Percentiles rank a stretch among this genome's conserved stretches.
Evolutionary conservation across 148 eudicot genomes (phyloP).

Genomic region (Cornus florida): DNA sequence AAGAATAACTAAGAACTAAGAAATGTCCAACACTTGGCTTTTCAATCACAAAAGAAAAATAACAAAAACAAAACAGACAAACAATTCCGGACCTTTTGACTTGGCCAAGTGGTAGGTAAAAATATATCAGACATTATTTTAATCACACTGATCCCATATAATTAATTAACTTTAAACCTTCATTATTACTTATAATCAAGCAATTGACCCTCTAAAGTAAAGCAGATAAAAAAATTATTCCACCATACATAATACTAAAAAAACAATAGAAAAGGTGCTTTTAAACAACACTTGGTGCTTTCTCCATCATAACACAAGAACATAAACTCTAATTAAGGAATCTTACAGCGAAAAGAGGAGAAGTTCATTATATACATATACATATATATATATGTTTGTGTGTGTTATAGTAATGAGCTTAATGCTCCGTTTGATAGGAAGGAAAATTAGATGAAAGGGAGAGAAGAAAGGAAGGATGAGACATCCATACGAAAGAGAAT

Average conservation of each 20-base stretch:
- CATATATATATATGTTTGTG: no score
- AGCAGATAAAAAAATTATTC: neutral
- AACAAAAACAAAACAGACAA: neutral
- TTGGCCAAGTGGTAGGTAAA: conserved; percentile 5
- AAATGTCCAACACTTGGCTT: conserved; percentile 2
- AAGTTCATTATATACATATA: neutral
- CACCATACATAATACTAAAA: neutral
- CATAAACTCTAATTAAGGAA: neutral
- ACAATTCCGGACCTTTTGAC: conserved; percentile 2
- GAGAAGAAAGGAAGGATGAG: no score
- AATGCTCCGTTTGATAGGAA: neutral
- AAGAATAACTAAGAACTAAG: neutral
- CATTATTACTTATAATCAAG: conserved; percentile 9
- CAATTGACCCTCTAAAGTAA: conserved; percentile 1
- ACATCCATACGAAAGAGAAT: no score
- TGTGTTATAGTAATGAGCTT: no score
- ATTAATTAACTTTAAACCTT: conserved; percentile 17
- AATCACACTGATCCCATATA: conserved; percentile 5
- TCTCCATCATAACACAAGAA: neutral
- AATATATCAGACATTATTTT: neutral
- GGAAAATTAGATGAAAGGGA: no score
- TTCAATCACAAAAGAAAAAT: neutral
- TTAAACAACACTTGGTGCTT: neutral
- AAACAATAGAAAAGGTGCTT: neutral
- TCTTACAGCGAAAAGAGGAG: conserved; percentile 8